These are phyloP conservation scores for Marasmius oreades DNA, from an alignment of 1,284 basidiomycete genomes.

Conservation along the genomic window DNA sequence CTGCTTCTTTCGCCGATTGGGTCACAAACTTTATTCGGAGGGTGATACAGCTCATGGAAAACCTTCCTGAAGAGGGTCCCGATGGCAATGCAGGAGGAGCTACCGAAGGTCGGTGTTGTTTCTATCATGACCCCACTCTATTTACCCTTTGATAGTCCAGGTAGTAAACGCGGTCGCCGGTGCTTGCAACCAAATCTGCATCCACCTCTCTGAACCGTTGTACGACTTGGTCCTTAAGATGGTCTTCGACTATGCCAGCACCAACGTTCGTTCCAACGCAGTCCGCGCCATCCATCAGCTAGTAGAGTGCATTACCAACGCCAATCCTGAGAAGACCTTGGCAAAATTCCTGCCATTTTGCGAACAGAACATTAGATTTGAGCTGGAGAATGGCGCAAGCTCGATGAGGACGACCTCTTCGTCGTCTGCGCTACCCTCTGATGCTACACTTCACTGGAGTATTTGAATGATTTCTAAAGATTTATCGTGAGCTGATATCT, in stretches of 20 bases:
- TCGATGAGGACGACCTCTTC: slow-evolving; percentile 80
- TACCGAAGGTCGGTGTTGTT: slow-evolving; percentile 50
- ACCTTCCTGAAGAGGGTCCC: slow-evolving; percentile 81
- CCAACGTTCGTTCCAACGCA: slow-evolving; percentile 79
- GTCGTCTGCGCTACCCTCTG: slow-evolving; percentile 70
- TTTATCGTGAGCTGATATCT: slow-evolving; percentile 4
- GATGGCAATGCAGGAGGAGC: slow-evolving; percentile 52
- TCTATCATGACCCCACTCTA: neutral
- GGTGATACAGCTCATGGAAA: slow-evolving; percentile 82
- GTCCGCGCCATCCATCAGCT: slow-evolving; percentile 86
- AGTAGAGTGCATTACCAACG: slow-evolving; percentile 83
- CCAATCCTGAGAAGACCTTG: slow-evolving; percentile 74
- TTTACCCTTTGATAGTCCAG: slow-evolving; percentile 41
- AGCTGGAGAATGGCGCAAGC: slow-evolving; percentile 86
- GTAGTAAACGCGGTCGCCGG: slow-evolving; percentile 66
- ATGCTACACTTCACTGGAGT: slow-evolving; percentile 91
- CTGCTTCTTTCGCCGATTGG: slow-evolving; percentile 74
- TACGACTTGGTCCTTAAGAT: slow-evolving; percentile 83
- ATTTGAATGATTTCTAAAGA: slow-evolving; percentile 22
- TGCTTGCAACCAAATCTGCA: slow-evolving; percentile 76
- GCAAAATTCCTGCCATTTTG: slow-evolving; percentile 77
- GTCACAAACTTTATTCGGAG: slow-evolving; percentile 78
- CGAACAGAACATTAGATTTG: slow-evolving; percentile 65
- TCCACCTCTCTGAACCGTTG: slow-evolving; percentile 78
- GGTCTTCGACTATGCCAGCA: slow-evolving; percentile 75